Percentiles rank a stretch among this genome's conserved stretches.
Evolutionary conservation across 495 filamentous ascomycete species (phyloP).

Genomic region (Penicillium steckii): DNA sequence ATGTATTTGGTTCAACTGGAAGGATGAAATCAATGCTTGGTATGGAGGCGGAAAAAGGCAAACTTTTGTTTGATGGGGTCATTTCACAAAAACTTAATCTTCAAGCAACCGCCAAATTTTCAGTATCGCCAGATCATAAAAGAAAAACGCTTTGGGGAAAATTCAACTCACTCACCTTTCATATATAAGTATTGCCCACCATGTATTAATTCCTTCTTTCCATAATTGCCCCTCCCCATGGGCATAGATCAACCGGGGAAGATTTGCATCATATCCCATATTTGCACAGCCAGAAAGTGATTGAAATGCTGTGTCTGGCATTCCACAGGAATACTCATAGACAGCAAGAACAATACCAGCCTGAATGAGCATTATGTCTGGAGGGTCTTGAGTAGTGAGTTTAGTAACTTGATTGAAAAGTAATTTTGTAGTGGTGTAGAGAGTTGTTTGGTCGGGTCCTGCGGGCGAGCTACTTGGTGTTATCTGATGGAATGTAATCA

Average conservation of each 20-base stretch:
- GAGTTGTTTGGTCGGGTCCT: neutral
- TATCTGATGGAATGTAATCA: neutral
- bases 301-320: slow-evolving; percentile 1
- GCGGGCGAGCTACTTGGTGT: neutral
- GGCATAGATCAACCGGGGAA: neutral
- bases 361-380: slow-evolving; percentile 1
- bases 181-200: slow-evolving; percentile 6
- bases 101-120: neutral
- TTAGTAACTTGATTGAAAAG: slow-evolving; percentile 1
- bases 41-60: slow-evolving; percentile 4
- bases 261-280: slow-evolving; percentile 2
- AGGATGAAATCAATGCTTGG: neutral
- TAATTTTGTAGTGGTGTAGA: slow-evolving; percentile 4
- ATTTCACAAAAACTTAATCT: slow-evolving; percentile 4
- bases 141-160: neutral
- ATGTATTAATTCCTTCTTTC: slow-evolving; percentile 7
- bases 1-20: neutral
- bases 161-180: neutral
- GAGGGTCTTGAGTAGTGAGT: neutral
- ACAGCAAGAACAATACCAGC: neutral
- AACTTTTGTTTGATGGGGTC: neutral
- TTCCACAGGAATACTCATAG: slow-evolving; percentile 5
- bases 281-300: neutral
- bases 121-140: neutral
- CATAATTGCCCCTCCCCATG: neutral